Evolutionary conservation across 129 eudicot species (phyloP).

Genomic region (Ambrosia trifida): DNA sequence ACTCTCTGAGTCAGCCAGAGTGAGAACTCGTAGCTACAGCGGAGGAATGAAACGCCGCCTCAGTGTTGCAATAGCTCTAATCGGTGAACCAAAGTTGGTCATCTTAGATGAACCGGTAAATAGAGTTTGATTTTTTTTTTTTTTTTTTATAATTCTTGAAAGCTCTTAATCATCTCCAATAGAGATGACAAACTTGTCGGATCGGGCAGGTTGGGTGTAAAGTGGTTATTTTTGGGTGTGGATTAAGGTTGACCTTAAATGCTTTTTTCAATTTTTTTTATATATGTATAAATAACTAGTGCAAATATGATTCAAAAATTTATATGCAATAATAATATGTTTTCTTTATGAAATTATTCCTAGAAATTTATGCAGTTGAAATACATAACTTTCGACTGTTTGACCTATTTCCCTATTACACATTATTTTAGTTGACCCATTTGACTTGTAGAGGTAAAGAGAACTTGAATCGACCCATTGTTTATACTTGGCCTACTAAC

Average conservation of each 20-base stretch:
- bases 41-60: slow-evolving; percentile 99
- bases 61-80: slow-evolving; percentile 94
- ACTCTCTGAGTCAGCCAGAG: slow-evolving; percentile 68
- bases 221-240: not conserved
- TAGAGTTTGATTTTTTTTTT: not conserved
- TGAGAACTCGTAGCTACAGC: slow-evolving; percentile 91
- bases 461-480: not conserved
- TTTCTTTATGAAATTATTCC: not conserved
- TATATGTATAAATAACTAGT: not conserved
- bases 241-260: not conserved
- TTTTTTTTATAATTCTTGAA: not conserved
- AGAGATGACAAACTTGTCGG: not conserved
- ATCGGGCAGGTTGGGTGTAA: not conserved
- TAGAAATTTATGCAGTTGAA: not conserved
- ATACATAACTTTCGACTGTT: not conserved
- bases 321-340: slow-evolving; percentile 1
- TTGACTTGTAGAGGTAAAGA: not conserved
- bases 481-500: not conserved
- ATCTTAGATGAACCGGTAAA: slow-evolving; percentile 95
- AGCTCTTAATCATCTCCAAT: slow-evolving; percentile 3
- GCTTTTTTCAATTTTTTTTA: not conserved
- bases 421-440: not conserved
- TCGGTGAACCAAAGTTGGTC: slow-evolving; percentile 92
- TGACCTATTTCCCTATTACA: not conserved
- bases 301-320: not conserved